Evolutionary conservation across 768 basidiomycete species (phyloP), one percentile per base, ranked within the genome.

Genomic region (Suillus discolor): DNA sequence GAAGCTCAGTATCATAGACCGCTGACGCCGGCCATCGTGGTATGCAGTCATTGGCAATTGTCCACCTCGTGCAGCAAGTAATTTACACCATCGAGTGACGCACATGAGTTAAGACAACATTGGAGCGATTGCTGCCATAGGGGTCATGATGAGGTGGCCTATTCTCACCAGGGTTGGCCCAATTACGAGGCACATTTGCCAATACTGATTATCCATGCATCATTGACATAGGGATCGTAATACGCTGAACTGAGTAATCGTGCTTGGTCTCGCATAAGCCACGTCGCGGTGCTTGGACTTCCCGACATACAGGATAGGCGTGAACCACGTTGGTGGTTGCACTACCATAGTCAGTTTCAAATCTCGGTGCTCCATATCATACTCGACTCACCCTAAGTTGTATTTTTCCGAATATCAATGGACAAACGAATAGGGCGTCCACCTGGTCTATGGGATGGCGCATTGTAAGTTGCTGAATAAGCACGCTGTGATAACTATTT

Each of bases 61-160:
- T 62, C 87, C 82, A 2, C 83, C 83, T 4, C 18, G 85, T 92
- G 2, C 85, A 88, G 64, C 69, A 78, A 11, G 87, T 88, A 0
- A 88, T 93, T 63, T 84, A 87, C 68, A 85, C 85, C 0, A 83
- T 84, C 9, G 83, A 82, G 57, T 87, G 92, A 67, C 74, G 90
- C 41, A 39, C n/a, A 38, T 15, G 6, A 31, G 1, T 49, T 4
- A 42, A 16, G 25, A 16, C 25, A 57, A 23, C 25, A 23, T 39
- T 31, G 41, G 23, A 94, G 92, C 92, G 1, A 92, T 94, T 13
- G 13, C 12, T 59, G 89, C 89, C 11, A 81, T 94, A 49, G 93
- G 93, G 0, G 84, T 94, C 41, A 84, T 94, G 18, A 94, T 95
- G 87, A 94, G 94, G 90, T 93, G 91, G 90, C 93, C 92, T 2